These are phyloP conservation scores for Kandelia obovata DNA, from an alignment of 345 rosid genomes.

Conservation along the genomic window DNA sequence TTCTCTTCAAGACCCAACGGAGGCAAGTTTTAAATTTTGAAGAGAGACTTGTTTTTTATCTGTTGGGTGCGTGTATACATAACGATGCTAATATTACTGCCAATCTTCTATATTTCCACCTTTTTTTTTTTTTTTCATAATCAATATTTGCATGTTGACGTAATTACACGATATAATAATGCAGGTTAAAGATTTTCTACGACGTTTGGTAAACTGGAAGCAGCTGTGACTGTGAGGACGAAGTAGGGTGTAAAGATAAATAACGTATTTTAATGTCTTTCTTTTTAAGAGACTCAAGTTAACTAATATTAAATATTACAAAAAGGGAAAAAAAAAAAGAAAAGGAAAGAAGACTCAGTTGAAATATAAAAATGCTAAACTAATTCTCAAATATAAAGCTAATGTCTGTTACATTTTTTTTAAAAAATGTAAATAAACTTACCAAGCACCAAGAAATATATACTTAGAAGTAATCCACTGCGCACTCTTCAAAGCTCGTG, in stretches of 20 bases:
- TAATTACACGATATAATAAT: neutral
- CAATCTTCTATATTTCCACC: neutral
- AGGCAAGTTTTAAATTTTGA: conserved; percentile 37
- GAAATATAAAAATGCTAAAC: too few species aligned
- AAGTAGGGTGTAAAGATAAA: conserved; percentile 4
- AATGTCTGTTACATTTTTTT: too few species aligned
- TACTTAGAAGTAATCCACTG: neutral
- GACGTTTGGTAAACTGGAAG: conserved; percentile 72
- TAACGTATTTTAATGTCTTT: neutral
- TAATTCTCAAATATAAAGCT: too few species aligned
- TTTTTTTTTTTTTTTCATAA: neutral
- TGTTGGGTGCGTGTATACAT: too few species aligned
- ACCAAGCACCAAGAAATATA: too few species aligned
- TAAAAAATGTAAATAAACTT: too few species aligned
- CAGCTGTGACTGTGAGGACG: conserved; percentile 14
- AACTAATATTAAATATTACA: too few species aligned
- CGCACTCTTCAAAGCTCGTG: neutral
- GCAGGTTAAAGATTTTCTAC: conserved; percentile 71
- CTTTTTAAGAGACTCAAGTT: too few species aligned
- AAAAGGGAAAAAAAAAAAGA: too few species aligned
- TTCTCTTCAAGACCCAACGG: conserved; percentile 85
- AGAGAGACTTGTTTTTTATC: conserved; percentile 36
- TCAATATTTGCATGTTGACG: neutral
- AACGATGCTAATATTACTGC: neutral
- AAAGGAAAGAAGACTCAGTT: too few species aligned